These are phyloP conservation scores for Talaromyces sp. DNA, from an alignment of 2,329 filamentous ascomycete species.

Conservation along the genomic window DNA sequence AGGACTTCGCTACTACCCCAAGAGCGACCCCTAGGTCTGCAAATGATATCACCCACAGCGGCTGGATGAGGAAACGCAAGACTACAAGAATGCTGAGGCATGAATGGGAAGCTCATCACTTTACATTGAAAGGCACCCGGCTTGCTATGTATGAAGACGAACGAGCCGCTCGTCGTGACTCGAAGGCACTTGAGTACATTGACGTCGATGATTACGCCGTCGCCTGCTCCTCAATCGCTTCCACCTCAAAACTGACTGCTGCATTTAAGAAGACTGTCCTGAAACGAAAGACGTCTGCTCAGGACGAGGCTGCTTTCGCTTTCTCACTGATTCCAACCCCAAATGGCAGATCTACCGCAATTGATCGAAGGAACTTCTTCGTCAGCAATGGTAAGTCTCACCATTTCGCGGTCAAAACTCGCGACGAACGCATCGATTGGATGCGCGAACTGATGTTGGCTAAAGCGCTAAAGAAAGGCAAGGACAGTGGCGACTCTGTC, in stretches of 20 bases:
- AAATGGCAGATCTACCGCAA: constrained; percentile 47
- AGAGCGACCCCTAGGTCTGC: constrained; percentile 16
- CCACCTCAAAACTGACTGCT: constrained; percentile 73
- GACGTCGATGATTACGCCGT: constrained; percentile 39
- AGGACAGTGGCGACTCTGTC: constrained; percentile 24
- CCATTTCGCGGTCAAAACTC: constrained; percentile 82
- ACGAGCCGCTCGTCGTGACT: constrained; percentile 19
- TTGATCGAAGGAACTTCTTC: constrained; percentile 34
- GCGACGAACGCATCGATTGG: constrained; percentile 94
- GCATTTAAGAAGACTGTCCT: constrained; percentile 64
- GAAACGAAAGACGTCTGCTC: constrained; percentile 37
- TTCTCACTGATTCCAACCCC: constrained; percentile 41
- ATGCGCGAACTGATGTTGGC: constrained; percentile 45
- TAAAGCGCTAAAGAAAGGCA: constrained; percentile 34
- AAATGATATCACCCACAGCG: constrained; percentile 62
- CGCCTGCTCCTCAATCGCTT: constrained; percentile 66
- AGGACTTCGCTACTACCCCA: constrained; percentile 14
- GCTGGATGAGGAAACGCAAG: constrained; percentile 92
- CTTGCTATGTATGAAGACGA: constrained; percentile 42
- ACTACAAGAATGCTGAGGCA: constrained; percentile 82
- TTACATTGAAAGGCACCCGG: constrained; percentile 71
- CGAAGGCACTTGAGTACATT: constrained; percentile 29
- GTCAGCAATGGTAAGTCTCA: constrained; percentile 69
- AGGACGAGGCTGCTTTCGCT: constrained; percentile 33
- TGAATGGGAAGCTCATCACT: constrained; percentile 91